Percentiles rank a stretch among this genome's conserved stretches.
phyloP scores from a whole-genome alignment of 768 basidiomycete genomes.

The Hypholoma fasciculare region DNA sequence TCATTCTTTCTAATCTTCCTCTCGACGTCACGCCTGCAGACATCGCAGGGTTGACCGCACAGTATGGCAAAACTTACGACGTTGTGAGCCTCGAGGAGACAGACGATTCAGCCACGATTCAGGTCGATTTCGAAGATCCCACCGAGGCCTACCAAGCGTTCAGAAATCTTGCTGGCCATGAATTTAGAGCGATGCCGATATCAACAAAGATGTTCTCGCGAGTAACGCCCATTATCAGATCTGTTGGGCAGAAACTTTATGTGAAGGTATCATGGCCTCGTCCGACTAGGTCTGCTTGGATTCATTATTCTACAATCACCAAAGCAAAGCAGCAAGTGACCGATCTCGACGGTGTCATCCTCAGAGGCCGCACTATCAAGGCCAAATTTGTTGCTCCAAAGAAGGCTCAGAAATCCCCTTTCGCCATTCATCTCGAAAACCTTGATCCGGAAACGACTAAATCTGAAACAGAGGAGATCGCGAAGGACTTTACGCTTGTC shows the following conservation, averaged over 20 bases:
- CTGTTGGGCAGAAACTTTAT: slow-evolving; percentile 10
- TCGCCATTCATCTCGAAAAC: slow-evolving; percentile 43
- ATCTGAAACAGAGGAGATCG: slow-evolving; percentile 33
- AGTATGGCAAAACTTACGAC: slow-evolving; percentile 28
- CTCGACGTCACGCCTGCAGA: slow-evolving; percentile 25
- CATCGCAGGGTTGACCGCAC: slow-evolving; percentile 28
- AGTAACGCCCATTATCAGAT: slow-evolving; percentile 11
- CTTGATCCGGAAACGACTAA: slow-evolving; percentile 36
- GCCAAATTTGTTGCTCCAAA: slow-evolving; percentile 36
- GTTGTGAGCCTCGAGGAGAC: slow-evolving; percentile 20
- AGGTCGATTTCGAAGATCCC: slow-evolving; percentile 29
- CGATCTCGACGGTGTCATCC: slow-evolving; percentile 35
- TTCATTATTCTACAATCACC: slow-evolving; percentile 41
- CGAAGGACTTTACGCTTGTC: slow-evolving; percentile 23
- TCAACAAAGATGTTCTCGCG: slow-evolving; percentile 26
- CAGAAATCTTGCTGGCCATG: slow-evolving; percentile 29
- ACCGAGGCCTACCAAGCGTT: slow-evolving; percentile 33
- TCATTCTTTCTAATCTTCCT: slow-evolving; percentile 44
- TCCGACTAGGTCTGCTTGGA: slow-evolving; percentile 44
- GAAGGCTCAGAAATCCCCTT: slow-evolving; percentile 32
- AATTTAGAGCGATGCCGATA: slow-evolving; percentile 23
- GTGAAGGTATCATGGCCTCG: slow-evolving; percentile 47
- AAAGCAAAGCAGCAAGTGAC: slow-evolving; percentile 42
- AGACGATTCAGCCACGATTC: slow-evolving; percentile 14
- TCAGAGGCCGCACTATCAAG: slow-evolving; percentile 40